Evolutionary conservation across 1,284 basidiomycete genomes (phyloP).

Genomic region (Waitea zeae): DNA sequence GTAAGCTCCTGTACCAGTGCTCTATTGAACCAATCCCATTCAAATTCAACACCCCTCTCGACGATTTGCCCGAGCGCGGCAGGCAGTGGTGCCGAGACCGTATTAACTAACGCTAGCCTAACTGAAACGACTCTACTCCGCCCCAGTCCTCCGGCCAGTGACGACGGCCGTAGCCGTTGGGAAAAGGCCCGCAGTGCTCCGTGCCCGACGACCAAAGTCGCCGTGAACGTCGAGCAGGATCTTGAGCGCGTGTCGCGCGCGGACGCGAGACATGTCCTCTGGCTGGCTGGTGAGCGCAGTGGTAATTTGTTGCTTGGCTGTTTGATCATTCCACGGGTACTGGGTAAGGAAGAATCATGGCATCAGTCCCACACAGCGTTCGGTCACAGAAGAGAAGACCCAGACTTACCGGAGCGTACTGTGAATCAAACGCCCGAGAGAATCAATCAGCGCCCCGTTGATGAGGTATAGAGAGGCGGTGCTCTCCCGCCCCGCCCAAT

Average conservation of each 20-base stretch:
- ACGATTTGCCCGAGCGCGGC: no score
- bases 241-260: slow-evolving; percentile 88
- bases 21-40: no score
- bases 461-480: slow-evolving; percentile 10
- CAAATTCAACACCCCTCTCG: no score
- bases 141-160: no score
- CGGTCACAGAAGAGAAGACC: not conserved
- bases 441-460: no score
- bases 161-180: no score
- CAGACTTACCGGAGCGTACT: not conserved
- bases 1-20: no score
- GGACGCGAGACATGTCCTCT: slow-evolving; percentile 74
- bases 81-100: no score
- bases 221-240: slow-evolving; percentile 74
- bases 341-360: slow-evolving; percentile 18
- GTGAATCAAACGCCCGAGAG: not conserved
- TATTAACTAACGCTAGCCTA: no score
- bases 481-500: slow-evolving; percentile 9
- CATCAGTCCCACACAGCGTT: slow-evolving; percentile 3
- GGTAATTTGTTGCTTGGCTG: slow-evolving; percentile 42
- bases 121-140: no score
- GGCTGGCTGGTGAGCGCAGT: slow-evolving; percentile 53
- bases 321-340: slow-evolving; percentile 70
- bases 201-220: slow-evolving; percentile 49
- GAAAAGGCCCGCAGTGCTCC: no score